A percentile compares a stretch with the other conserved stretches of the same genome.
Conservation (phyloP, 345 rosid species). For the Mercurialis annua region DNA sequence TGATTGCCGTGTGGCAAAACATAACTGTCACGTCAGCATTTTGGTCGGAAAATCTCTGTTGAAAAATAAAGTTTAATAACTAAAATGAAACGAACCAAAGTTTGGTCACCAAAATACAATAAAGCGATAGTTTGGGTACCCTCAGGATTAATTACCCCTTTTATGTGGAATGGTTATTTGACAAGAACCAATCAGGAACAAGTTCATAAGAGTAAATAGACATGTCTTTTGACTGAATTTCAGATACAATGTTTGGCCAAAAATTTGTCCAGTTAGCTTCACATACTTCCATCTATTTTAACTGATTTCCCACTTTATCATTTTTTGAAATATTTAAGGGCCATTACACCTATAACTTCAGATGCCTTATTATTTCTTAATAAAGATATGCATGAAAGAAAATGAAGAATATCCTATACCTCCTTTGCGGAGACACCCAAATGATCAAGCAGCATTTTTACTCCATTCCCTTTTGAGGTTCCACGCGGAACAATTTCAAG, state of each 20-base stretch:
- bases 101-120: too few species aligned
- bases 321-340: not conserved
- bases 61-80: too few species aligned
- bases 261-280: conserved; percentile 2
- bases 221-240: not conserved
- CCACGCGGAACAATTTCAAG: conserved; percentile 83
- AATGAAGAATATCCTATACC: conserved; percentile 37
- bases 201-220: not conserved
- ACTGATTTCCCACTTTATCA: not conserved
- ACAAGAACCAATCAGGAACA: conserved; percentile 11
- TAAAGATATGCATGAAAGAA: not conserved
- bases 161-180: too few species aligned
- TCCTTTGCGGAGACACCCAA: conserved; percentile 62
- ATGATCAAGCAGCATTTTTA: conserved; percentile 70
- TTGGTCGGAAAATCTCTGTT: too few species aligned
- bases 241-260: not conserved
- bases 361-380: not conserved
- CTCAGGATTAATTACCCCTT: too few species aligned
- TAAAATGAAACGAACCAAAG: too few species aligned
- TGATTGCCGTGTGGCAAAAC: too few species aligned
- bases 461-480: conserved; percentile 86
- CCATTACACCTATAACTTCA: not conserved
- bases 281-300: not conserved
- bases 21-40: too few species aligned
- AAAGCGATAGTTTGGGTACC: too few species aligned